Evolutionary conservation across 352 stramenopile species (phyloP).

Genomic region (Phytopythium montanum): DNA sequence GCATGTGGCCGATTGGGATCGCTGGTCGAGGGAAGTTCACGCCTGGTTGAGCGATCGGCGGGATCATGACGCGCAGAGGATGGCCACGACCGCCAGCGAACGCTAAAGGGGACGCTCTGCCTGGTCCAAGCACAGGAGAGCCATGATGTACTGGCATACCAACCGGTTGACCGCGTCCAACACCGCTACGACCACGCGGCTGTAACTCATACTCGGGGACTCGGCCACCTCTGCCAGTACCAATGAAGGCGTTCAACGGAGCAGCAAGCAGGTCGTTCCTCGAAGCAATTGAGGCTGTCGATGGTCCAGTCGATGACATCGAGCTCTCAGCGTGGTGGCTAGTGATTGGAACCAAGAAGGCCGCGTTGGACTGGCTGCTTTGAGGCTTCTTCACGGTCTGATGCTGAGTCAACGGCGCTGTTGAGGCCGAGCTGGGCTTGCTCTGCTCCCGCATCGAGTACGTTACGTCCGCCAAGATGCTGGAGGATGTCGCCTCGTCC

Average conservation of each 20-base stretch:
- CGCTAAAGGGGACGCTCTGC: constrained; percentile 7
- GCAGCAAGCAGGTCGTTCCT: neutral
- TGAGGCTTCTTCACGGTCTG: constrained; percentile 8
- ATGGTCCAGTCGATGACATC: neutral
- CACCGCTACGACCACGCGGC: constrained; percentile 1
- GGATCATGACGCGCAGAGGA: constrained; percentile 16
- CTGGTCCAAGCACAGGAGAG: neutral
- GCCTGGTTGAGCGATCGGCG: neutral
- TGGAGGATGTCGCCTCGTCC: constrained; percentile 11
- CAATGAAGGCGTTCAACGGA: neutral
- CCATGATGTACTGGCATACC: neutral
- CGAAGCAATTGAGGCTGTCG: neutral
- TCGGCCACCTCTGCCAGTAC: neutral
- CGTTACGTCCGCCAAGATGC: constrained; percentile 24
- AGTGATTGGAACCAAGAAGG: neutral
- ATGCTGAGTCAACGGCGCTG: neutral
- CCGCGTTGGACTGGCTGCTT: neutral
- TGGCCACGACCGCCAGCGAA: constrained; percentile 14
- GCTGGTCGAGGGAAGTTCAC: neutral
- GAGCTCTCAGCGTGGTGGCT: neutral
- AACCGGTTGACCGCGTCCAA: neutral
- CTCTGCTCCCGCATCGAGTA: constrained; percentile 25
- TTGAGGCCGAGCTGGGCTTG: neutral
- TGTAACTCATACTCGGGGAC: neutral
- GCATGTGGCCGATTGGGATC: neutral